Conservation (phyloP, 1,284 basidiomycete species). For the Trametes versicolor region DNA sequence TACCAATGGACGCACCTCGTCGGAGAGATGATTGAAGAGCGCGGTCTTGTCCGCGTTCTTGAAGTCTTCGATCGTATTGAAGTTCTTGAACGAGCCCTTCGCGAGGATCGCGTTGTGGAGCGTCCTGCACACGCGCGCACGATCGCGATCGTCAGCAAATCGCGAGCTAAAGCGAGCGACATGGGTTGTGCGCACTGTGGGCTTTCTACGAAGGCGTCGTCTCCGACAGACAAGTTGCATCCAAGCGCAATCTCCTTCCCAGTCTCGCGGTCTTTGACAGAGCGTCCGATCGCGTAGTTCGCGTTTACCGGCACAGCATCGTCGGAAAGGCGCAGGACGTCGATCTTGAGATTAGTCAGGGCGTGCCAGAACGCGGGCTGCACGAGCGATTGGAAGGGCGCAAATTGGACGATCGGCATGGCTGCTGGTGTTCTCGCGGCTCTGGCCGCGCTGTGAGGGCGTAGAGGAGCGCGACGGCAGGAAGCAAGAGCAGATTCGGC, state of each 20-base stretch:
- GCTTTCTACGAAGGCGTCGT: constrained; percentile 63
- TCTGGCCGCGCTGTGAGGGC: no score
- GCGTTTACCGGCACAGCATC: constrained; percentile 72
- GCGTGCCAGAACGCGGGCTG: constrained; percentile 95
- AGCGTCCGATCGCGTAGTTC: constrained; percentile 76
- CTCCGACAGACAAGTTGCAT: constrained; percentile 67
- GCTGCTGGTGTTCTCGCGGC: background rate
- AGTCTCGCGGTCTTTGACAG: constrained; percentile 79
- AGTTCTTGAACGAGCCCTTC: constrained; percentile 86
- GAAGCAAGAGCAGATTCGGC: background rate
- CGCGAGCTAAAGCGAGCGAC: background rate
- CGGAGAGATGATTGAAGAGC: constrained; percentile 77
- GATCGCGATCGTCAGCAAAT: constrained; percentile 3
- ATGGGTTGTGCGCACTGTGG: constrained; percentile 39
- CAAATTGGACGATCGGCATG: constrained; percentile 83
- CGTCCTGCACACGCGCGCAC: constrained; percentile 35
- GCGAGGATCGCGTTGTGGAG: constrained; percentile 54
- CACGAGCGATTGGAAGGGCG: constrained; percentile 87
- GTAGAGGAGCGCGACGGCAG: no score
- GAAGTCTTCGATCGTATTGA: constrained; percentile 97
- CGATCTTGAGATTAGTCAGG: constrained; percentile 90
- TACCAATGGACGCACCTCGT: constrained; percentile 57
- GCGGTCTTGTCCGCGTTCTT: constrained; percentile 89
- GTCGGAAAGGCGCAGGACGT: constrained; percentile 88
- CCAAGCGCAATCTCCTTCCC: constrained; percentile 70